Percentiles rank a stretch among this genome's conserved stretches.
These are phyloP conservation scores for Fusarium sp. DNA, from an alignment of 2,329 filamentous ascomycete genomes.

Conservation along the genomic window DNA sequence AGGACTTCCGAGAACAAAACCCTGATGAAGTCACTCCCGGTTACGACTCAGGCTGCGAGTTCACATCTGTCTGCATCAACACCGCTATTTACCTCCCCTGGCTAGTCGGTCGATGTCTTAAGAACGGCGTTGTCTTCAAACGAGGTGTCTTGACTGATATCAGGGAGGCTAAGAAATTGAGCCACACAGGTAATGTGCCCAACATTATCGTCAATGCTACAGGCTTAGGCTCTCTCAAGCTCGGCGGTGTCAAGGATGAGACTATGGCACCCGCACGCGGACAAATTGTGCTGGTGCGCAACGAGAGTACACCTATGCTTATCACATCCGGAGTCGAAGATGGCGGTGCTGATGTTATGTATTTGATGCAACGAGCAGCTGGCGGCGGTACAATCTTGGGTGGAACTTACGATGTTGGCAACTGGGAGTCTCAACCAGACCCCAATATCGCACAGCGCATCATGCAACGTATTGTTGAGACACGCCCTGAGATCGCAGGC, in stretches of 20 bases:
- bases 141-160: slow-evolving; percentile 77
- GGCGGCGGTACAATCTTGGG: slow-evolving; percentile 88
- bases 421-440: slow-evolving; percentile 84
- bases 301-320: slow-evolving; percentile 78
- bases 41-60: slow-evolving; percentile 78
- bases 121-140: slow-evolving; percentile 76
- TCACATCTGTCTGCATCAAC: slow-evolving; percentile 92
- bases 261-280: slow-evolving; percentile 82
- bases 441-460: slow-evolving; percentile 84
- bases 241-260: slow-evolving; percentile 85
- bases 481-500: slow-evolving; percentile 72
- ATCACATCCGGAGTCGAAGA: slow-evolving; percentile 80
- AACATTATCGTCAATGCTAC: slow-evolving; percentile 87
- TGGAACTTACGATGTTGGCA: slow-evolving; percentile 83
- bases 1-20: slow-evolving; percentile 75
- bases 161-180: slow-evolving; percentile 68
- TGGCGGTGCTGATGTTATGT: slow-evolving; percentile 77
- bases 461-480: slow-evolving; percentile 79
- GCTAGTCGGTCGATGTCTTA: slow-evolving; percentile 83
- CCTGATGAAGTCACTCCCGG: slow-evolving; percentile 70
- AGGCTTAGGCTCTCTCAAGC: slow-evolving; percentile 77
- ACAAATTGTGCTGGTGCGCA: slow-evolving; percentile 86
- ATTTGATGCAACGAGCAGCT: slow-evolving; percentile 84
- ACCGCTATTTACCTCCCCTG: slow-evolving; percentile 88
- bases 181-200: slow-evolving; percentile 67